Conservation (phyloP, 495 filamentous ascomycete genomes). For the Echria macrotheca region DNA sequence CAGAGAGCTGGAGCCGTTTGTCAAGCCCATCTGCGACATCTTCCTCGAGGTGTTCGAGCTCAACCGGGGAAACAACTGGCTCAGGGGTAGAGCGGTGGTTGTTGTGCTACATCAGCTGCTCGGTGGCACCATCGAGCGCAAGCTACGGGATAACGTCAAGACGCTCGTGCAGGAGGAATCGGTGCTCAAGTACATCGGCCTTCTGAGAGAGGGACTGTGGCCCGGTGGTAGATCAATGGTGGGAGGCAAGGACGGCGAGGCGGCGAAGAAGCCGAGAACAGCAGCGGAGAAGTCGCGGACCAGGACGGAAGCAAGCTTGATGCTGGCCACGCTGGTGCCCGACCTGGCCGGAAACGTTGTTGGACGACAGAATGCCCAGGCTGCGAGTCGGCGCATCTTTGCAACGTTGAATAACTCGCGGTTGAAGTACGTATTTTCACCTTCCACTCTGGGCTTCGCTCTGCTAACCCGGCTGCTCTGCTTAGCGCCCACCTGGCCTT, state of each 20-base stretch:
- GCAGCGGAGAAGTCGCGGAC: constrained; percentile 63
- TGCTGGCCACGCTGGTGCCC: constrained; percentile 76
- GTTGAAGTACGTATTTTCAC: constrained; percentile 54
- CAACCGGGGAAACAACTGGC: constrained; percentile 88
- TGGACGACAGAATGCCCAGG: constrained; percentile 76
- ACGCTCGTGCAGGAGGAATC: constrained; percentile 68
- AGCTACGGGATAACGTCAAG: constrained; percentile 75
- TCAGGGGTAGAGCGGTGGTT: constrained; percentile 91
- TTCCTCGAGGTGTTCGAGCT: constrained; percentile 96
- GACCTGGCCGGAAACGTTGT: constrained; percentile 80
- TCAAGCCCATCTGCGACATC: constrained; percentile 96
- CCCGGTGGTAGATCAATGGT: constrained; percentile 45
- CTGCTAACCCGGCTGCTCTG: neutral
- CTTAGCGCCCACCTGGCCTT: constrained; percentile 74
- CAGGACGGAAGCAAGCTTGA: constrained; percentile 67
- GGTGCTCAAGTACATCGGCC: constrained; percentile 64
- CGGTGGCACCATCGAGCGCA: constrained; percentile 95
- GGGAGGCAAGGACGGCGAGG: constrained; percentile 30
- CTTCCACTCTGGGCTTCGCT: neutral
- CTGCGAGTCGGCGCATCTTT: constrained; percentile 71
- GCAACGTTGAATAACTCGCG: constrained; percentile 75
- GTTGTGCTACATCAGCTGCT: constrained; percentile 75
- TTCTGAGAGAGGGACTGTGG: constrained; percentile 74
- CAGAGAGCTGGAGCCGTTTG: constrained; percentile 82
- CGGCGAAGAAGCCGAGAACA: constrained; percentile 52